Evolutionary conservation across 768 basidiomycete species (phyloP).

Genomic region (Termitomyces sp.): DNA sequence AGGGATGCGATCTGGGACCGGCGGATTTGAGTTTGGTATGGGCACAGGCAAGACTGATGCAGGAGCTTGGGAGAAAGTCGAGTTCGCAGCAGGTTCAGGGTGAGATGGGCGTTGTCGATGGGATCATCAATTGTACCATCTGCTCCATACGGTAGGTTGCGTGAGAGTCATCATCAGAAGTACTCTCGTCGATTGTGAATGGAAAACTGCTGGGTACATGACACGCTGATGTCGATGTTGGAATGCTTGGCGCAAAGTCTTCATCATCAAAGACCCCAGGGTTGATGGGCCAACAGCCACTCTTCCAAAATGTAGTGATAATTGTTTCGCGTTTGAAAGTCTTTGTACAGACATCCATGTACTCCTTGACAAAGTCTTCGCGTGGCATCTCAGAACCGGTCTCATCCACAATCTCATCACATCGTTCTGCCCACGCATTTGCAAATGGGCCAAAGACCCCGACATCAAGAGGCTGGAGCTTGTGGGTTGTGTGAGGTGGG

Average conservation of each 20-base stretch:
- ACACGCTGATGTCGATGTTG: background rate
- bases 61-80: no score
- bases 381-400: background rate
- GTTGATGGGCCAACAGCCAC: background rate
- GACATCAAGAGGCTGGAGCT: constrained; percentile 33
- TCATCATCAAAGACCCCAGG: background rate
- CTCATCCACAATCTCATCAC: background rate
- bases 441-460: constrained; percentile 32
- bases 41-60: no score
- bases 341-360: background rate
- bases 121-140: background rate
- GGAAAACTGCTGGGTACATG: background rate
- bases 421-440: constrained; percentile 12
- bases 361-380: background rate
- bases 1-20: no score
- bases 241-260: background rate
- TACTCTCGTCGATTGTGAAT: background rate
- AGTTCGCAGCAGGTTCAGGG: no score
- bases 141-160: background rate
- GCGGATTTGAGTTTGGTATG: no score
- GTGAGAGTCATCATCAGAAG: background rate
- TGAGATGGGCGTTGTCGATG: no score
- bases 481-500: constrained; percentile 34
- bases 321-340: background rate
- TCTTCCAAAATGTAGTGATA: background rate